Base-by-base conservation (phyloP, 83 land plant species). In the Thuja plicata region DNA sequence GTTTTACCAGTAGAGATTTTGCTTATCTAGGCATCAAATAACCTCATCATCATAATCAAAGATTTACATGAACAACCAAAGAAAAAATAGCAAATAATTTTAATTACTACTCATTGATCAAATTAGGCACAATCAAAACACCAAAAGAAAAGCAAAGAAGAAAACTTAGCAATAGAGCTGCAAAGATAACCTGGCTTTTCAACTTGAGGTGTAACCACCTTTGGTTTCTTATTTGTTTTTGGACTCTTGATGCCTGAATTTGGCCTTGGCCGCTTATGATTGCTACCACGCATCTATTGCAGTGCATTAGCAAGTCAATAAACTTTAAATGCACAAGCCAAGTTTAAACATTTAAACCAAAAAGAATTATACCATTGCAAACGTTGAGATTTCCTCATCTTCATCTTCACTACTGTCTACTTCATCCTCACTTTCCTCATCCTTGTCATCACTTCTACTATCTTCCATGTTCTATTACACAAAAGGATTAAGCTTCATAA, bases 121-220 rank as follows among this genome's bases (percentile, higher is more conserved):
- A 24, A 24, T 66, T n/a, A 24, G 71, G 21, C 6, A 8, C 8
- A 66, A 66, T 24, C 9, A 66, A 66, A 66, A 66, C 71, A 66
- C 71, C 30, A 66, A 66, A 66, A 27, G 8, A 66, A 24, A 66
- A 66, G 27, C 30, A 24, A 7, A 24, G 71, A 24, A 24, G 30
- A 6, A 2, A 66, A 66, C 30, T 24, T 66, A 66, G 71, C n/a
- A 24, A 8, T 60, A 66, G 10, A 27, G 71, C 9, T 66, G 71
- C 30, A 66, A 60, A 66, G 84, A 41, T 41, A 80, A 80, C 84
- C 50, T 80, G 84, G 84, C 84, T 80, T 41, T 80, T 80, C 48
- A 41, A 30, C 13, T 41, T 45, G 30, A 41, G 13, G 50, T 41
- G 84, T 43, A 37, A 45, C 43, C 15, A 80, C 46, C 50, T 24